Base-by-base conservation (phyloP, 192 early-diverging fungal species). In the Backusella liffmaniae region DNA sequence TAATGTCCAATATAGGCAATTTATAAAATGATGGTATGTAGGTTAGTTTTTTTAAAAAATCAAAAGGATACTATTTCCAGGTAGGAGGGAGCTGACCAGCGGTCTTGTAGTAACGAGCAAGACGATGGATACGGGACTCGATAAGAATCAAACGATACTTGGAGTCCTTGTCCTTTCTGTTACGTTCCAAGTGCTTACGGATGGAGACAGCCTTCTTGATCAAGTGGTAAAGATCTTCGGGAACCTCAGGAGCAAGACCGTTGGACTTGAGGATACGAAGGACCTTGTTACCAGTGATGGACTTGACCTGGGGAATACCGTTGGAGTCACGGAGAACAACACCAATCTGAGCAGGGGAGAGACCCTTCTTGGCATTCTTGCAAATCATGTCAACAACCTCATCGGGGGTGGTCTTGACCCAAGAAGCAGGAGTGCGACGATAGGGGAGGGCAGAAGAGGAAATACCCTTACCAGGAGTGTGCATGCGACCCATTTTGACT, bases 161-260 rank as follows among this genome's bases (percentile, higher is more conserved):
- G 86, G 95, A 90, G 82, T 98, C 98, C 78, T 87, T 88, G 87
- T 99, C 98, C 92, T 99, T 99, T 90, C 97, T 94, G 94, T 96
- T 94, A 79, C 93, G 94, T 91, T 99, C 98, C 77, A 99, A 84
- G 86, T 99, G 98, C 93, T 98, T 98, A 89, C 94, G 96, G 88
- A 99, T 92, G 77, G 95, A 90, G 79, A 99, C 96, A 78, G 98
- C 97, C 94, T 98, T 98, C 94, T 98, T 99, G 90, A 98, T 98
- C 79, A 99, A 87, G 88, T 96, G 95, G 92, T 98, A 98, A 71
- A 99, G 91, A 89, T 99, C 97, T 90, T 99, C 98, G 79, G 97
- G 97, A 83, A 98, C 92, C 83, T 95, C 93, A 74, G 98, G 92
- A 80, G 78, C 75, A 67, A 74, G 76, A 81, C 96, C 96, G 89